phyloP scores from a whole-genome alignment of 23 red algal genomes.

The Gracilaria caudata region DNA sequence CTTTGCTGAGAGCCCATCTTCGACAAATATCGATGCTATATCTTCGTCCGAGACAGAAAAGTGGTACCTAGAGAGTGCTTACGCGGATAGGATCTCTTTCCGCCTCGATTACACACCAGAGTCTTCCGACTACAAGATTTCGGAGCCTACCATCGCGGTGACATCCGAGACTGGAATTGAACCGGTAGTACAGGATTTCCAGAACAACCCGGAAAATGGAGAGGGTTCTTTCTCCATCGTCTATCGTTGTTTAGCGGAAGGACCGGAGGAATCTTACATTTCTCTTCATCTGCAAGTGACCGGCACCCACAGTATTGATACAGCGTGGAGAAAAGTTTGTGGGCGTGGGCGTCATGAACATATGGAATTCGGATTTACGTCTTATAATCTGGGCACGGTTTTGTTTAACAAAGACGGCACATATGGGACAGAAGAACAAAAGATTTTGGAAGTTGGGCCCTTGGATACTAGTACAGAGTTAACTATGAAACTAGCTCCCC shows the following conservation, averaged over 20 bases:
- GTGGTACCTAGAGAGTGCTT: conserved; percentile 54
- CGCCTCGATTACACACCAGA: conserved; percentile 39
- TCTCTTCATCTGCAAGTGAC: conserved; percentile 50
- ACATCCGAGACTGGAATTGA: conserved; percentile 30
- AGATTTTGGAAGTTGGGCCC: conserved; percentile 53
- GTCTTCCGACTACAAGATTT: conserved; percentile 39
- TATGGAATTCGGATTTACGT: conserved; percentile 55
- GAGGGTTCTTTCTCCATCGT: conserved; percentile 37
- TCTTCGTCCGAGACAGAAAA: conserved; percentile 15
- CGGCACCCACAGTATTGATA: conserved; percentile 31
- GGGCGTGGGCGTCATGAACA: conserved; percentile 46
- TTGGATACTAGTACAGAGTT: conserved; percentile 55
- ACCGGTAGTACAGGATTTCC: conserved; percentile 32
- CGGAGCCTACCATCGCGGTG: conserved; percentile 45
- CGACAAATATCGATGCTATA: conserved; percentile 28
- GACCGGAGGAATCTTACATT: conserved; percentile 19
- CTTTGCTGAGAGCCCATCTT: conserved; percentile 34
- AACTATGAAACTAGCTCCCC: conserved; percentile 27
- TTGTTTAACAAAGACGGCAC: conserved; percentile 65
- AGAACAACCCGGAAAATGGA: conserved; percentile 35
- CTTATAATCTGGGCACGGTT: conserved; percentile 27
- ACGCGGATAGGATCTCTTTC: conserved; percentile 59
- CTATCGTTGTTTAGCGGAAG: conserved; percentile 35
- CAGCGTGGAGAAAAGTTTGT: conserved; percentile 74
- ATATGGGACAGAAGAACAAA: conserved; percentile 60